phyloP scores from a whole-genome alignment of 2,329 filamentous ascomycete species.

The Neophaeococcomyces aloes region DNA sequence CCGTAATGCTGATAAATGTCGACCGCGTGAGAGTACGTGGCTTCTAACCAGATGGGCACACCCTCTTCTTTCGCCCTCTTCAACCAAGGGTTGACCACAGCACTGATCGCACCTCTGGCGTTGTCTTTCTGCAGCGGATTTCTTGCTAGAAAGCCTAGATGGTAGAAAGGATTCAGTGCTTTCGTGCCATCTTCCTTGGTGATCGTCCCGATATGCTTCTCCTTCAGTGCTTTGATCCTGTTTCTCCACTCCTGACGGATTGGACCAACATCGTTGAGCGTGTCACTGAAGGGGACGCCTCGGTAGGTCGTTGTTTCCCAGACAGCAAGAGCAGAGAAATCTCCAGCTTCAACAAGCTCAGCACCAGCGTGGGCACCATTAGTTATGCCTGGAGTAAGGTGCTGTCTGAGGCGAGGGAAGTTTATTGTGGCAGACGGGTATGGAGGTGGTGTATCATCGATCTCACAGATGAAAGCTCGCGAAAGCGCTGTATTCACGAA shows the following conservation, averaged over 20 bases:
- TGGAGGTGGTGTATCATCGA: conserved; percentile 16
- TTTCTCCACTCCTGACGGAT: conserved; percentile 15
- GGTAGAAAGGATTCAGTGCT: conserved; percentile 14
- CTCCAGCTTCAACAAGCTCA: conserved; percentile 18
- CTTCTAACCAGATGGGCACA: conserved; percentile 19
- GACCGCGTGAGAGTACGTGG: conserved; percentile 13
- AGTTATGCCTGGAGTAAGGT: conserved; percentile 15
- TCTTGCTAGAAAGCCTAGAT: conserved; percentile 18
- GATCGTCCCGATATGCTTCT: conserved; percentile 9
- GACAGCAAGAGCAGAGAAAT: conserved; percentile 18
- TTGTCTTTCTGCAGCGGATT: conserved; percentile 12
- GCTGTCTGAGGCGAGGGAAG: conserved; percentile 10
- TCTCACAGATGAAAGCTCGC: conserved; percentile 17
- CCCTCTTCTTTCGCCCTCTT: conserved; percentile 15
- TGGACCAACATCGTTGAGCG: conserved; percentile 10
- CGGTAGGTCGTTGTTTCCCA: conserved; percentile 17
- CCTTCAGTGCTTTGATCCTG: conserved; percentile 13
- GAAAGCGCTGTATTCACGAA: conserved; percentile 14
- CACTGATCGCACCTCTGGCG: conserved; percentile 16
- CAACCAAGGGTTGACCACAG: conserved; percentile 17
- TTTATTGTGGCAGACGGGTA: conserved; percentile 14
- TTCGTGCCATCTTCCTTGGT: neutral
- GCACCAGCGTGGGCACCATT: conserved; percentile 15
- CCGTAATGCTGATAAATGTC: conserved; percentile 18
- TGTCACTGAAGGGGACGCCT: conserved; percentile 16